Percentiles rank a stretch among this genome's conserved stretches.
These are phyloP conservation scores for Aurantiochytrium sp. DNA, from an alignment of 108 stramenopile genomes.

Conservation along the genomic window DNA sequence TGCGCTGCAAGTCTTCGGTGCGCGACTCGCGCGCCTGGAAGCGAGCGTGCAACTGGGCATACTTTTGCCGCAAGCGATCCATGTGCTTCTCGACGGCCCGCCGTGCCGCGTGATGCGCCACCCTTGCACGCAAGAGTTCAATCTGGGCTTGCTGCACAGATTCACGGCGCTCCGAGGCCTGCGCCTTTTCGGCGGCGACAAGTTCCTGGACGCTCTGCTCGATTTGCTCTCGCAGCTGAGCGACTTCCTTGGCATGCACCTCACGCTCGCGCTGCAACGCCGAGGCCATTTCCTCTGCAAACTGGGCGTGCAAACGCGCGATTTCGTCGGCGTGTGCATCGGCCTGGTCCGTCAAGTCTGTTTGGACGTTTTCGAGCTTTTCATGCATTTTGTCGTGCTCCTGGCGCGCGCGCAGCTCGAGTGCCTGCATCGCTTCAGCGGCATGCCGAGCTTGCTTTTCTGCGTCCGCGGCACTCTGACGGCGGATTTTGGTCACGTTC, in stretches of 20 bases:
- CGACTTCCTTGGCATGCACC: not conserved
- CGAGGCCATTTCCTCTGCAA: not conserved
- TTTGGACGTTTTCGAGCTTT: not conserved
- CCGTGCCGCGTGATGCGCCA: not conserved
- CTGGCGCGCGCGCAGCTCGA: not conserved
- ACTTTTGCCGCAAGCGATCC: not conserved
- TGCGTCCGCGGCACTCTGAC: not conserved
- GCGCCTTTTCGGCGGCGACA: not conserved
- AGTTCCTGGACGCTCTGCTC: not conserved
- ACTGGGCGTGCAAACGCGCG: not conserved
- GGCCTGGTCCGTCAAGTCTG: not conserved
- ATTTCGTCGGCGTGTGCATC: not conserved
- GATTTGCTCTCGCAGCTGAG: not conserved
- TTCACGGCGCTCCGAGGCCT: not conserved
- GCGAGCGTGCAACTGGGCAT: not conserved
- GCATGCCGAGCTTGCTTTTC: not conserved
- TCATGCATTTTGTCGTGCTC: not conserved
- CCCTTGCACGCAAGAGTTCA: not conserved
- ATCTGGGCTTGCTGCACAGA: not conserved
- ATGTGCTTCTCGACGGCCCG: not conserved
- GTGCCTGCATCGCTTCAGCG: not conserved
- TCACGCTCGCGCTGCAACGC: not conserved
- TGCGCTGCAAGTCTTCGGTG: not conserved
- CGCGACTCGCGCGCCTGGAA: conserved; percentile 16
- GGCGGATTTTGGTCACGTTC: not conserved